Base-by-base conservation (phyloP, 805 yeast genomes). In the Myxozyma melibiosi region DNA sequence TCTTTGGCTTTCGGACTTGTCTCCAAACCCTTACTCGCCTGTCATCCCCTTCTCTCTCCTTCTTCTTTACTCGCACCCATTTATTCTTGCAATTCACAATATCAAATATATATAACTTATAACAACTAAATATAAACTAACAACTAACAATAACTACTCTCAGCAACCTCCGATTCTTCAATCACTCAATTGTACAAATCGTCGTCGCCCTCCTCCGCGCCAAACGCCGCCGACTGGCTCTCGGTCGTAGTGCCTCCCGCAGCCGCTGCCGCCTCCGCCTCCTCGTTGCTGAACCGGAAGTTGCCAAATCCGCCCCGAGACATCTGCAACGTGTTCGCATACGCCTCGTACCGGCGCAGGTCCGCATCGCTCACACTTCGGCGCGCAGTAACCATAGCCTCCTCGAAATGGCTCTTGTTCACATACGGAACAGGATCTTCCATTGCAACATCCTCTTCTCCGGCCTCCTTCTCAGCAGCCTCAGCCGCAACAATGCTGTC, bases 331-430 rank as follows among this genome's bases (percentile, higher is more conserved):
- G 92, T 97, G 76, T 92, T 97, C 5, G 71, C 71, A 70, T 92
- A 94, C 6, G 98, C 95, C 78, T 94, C 99, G 74, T 94, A 94
- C 76, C 99, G 91, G 77, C 99, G 94, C 70, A 94, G 81, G 76
- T 94, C 99, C 37, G 97, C 88, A 70, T 95, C 98, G 39, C 95
- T 85, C 47, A 94, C 99, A 55, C 97, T 91, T 69, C 98, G 88
- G 76, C 90, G 87, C 52, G 99, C 99, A 1, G 98, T 90, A 84
- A 92, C 91, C 99, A 94, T 94, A 45, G 99, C 99, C 79, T 94
- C 98, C 76, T 94, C 97, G 68, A 94, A 90, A 74, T 94, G 99
- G 51, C 85, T 86, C 71, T 86, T 88, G 30, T 96, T 88, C 69
- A 94, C 92, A 74, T 75, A 94, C 69, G 99, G 99, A 66, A 94